Conservation (phyloP, 805 yeast species). For the Zygotorulaspora florentina region DNA sequence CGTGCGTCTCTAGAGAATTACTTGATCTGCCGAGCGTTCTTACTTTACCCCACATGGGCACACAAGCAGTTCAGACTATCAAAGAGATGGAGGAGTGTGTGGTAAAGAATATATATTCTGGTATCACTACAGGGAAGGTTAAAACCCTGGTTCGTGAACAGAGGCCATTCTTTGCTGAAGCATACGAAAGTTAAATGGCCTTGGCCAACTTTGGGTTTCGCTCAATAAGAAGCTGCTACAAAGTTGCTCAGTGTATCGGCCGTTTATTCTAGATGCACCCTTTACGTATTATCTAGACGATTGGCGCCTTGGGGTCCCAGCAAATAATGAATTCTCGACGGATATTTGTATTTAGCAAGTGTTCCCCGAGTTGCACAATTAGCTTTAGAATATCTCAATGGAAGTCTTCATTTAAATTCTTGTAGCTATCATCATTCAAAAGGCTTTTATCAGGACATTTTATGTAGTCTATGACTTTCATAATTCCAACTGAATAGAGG, state of each 20-base stretch:
- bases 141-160: conserved; percentile 70
- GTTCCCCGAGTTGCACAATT: not conserved
- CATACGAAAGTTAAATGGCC: not conserved
- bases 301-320: not conserved
- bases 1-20: conserved; percentile 55
- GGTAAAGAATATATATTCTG: conserved; percentile 55
- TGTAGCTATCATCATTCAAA: not conserved
- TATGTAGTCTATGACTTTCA: not conserved
- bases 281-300: not conserved
- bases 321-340: not conserved
- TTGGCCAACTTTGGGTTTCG: not conserved
- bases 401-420: not conserved
- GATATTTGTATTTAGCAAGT: not conserved
- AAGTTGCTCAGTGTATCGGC: not conserved
- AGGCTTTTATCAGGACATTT: not conserved
- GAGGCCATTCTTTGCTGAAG: not conserved
- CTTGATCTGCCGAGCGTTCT: conserved; percentile 55
- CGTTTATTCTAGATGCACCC: not conserved
- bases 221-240: not conserved
- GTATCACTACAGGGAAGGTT: conserved; percentile 61
- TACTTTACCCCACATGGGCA: conserved; percentile 80
- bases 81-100: conserved; percentile 72
- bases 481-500: not conserved
- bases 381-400: not conserved
- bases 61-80: conserved; percentile 67